Evolutionary conservation across 2,329 filamentous ascomycete species (phyloP).

Genomic region (Xenoacremonium recifei): DNA sequence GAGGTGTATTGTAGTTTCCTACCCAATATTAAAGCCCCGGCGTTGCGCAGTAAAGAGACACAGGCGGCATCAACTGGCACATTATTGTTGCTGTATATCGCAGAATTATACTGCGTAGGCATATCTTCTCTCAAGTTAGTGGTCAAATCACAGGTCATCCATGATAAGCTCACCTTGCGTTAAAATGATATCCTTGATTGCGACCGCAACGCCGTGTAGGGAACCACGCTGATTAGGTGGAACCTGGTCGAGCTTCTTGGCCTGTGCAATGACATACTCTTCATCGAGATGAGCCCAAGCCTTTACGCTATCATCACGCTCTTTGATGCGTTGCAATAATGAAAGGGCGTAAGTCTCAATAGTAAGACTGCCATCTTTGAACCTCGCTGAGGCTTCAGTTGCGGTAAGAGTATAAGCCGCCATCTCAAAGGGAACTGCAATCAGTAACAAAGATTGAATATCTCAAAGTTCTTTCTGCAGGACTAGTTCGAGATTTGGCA

Average conservation of each 20-base stretch:
- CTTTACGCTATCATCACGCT: constrained; percentile 41
- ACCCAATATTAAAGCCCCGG: too few species aligned
- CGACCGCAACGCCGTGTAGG: background rate
- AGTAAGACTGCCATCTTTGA: background rate
- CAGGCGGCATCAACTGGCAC: too few species aligned
- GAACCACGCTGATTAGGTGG: background rate
- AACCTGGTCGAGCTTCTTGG: constrained; percentile 42
- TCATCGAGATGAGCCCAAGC: constrained; percentile 48
- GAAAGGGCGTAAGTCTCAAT: constrained; percentile 38
- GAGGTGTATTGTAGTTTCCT: too few species aligned
- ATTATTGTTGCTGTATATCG: too few species aligned
- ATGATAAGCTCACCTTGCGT: background rate
- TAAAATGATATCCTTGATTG: background rate
- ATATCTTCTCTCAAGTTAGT: background rate
- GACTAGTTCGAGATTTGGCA: too few species aligned
- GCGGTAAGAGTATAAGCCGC: background rate
- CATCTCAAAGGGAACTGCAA: too few species aligned
- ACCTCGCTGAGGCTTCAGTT: background rate
- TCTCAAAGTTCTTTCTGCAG: too few species aligned
- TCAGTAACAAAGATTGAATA: too few species aligned
- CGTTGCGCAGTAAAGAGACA: too few species aligned
- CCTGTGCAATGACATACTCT: constrained; percentile 44
- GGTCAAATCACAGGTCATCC: background rate
- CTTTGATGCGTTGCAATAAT: constrained; percentile 40
- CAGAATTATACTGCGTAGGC: too few species aligned